Evolutionary conservation across 2,329 filamentous ascomycete species (phyloP).

Genomic region (Fusarium falciforme): DNA sequence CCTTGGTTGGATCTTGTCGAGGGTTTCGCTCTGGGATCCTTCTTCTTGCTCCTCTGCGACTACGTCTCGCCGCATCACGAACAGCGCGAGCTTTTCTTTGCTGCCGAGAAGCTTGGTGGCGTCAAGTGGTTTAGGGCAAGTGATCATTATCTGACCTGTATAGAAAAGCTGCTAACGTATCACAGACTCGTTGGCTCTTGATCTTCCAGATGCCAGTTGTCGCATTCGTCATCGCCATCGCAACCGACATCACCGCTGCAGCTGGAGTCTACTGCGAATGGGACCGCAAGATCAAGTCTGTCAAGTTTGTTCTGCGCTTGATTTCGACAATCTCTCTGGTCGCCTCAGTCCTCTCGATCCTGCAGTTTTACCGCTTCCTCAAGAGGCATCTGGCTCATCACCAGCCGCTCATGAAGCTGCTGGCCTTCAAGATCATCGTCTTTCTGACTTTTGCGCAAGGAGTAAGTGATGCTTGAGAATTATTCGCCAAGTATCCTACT

Average conservation of each 20-base stretch:
- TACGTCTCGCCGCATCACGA: constrained; percentile 32
- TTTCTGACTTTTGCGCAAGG: constrained; percentile 30
- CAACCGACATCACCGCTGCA: constrained; percentile 29
- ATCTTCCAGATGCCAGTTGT: constrained; percentile 40
- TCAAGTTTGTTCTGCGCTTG: constrained; percentile 21
- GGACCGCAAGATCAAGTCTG: constrained; percentile 21
- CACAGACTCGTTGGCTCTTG: constrained; percentile 35
- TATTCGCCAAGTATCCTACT: not conserved
- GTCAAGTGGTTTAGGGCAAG: constrained; percentile 34
- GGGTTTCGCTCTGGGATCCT: constrained; percentile 31
- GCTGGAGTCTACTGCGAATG: constrained; percentile 33
- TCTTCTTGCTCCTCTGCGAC: constrained; percentile 38
- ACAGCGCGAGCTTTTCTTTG: constrained; percentile 37
- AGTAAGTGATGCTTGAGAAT: not conserved
- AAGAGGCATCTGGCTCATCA: constrained; percentile 32
- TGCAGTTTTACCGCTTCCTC: constrained; percentile 31
- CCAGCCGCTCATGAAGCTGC: constrained; percentile 32
- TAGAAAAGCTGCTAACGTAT: not conserved
- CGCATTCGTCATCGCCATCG: constrained; percentile 10
- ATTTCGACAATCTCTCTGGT: constrained; percentile 22
- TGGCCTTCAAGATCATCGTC: constrained; percentile 36
- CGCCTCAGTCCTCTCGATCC: constrained; percentile 24
- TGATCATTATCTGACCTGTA: rapidly evolving
- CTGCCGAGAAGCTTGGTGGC: constrained; percentile 29
- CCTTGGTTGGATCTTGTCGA: constrained; percentile 34